Conservation (phyloP, 257 asterid genomes). For the Parsonsia alboflavescens region DNA sequence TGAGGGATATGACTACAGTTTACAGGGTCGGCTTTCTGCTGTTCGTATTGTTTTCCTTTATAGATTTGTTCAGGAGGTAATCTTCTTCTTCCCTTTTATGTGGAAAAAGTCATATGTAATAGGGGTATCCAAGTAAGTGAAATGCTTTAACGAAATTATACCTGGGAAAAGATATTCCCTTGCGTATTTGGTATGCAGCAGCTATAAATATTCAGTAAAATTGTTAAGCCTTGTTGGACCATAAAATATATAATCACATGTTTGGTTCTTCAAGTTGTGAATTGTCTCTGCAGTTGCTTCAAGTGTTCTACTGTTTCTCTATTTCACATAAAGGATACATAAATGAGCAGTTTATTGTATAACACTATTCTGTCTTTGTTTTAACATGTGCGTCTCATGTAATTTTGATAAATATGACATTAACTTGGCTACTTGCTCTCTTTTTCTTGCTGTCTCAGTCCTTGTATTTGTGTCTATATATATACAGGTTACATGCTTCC, state of each 20-base stretch:
- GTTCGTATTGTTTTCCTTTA: constrained; percentile 94
- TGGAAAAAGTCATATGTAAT: background rate
- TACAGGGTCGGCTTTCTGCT: constrained; percentile 90
- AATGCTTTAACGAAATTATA: background rate
- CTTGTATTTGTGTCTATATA: too few relatives aligned
- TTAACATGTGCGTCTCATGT: too few relatives aligned
- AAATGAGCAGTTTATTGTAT: background rate
- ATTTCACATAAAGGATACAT: background rate
- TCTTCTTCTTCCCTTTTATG: background rate
- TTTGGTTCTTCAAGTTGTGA: background rate
- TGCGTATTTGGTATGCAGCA: background rate
- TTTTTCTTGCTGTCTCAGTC: too few relatives aligned
- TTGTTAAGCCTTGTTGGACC: background rate
- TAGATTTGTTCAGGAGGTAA: constrained; percentile 95
- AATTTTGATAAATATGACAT: too few relatives aligned
- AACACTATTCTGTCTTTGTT: too few relatives aligned
- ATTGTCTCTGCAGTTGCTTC: background rate
- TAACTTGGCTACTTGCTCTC: too few relatives aligned
- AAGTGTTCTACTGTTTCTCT: background rate
- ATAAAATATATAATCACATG: background rate
- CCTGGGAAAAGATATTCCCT: background rate
- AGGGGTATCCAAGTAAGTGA: background rate
- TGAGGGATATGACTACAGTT: constrained; percentile 88
- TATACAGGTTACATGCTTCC: too few relatives aligned
- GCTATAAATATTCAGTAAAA: background rate